A percentile compares a stretch with the other conserved stretches of the same genome.
Evolutionary conservation across 768 basidiomycete genomes (phyloP).

Genomic region (Serendipita sp.): DNA sequence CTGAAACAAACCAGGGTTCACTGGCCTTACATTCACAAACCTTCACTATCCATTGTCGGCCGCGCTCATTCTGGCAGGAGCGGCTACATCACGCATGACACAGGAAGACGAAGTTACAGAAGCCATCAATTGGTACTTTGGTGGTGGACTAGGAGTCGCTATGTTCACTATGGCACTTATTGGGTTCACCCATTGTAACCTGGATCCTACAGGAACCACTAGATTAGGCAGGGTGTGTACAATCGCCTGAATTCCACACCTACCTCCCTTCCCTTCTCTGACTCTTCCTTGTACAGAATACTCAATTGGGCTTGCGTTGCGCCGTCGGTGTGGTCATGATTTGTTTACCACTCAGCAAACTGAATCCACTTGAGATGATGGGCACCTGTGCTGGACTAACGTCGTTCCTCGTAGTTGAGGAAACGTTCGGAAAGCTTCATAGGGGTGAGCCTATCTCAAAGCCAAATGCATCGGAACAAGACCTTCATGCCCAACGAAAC

Average conservation of each 20-base stretch:
- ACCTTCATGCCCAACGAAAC: too few relatives aligned
- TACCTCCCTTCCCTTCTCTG: not conserved
- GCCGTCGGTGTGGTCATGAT: not conserved
- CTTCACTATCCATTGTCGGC: slow-evolving; percentile 17
- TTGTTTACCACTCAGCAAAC: not conserved
- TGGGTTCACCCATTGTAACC: not conserved
- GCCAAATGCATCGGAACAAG: too few relatives aligned
- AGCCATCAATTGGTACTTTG: slow-evolving; percentile 16
- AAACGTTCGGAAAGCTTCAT: not conserved
- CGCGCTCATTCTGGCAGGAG: slow-evolving; percentile 15
- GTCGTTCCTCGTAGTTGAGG: not conserved
- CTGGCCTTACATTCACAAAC: slow-evolving; percentile 9
- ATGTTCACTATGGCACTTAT: slow-evolving; percentile 11
- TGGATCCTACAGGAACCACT: not conserved
- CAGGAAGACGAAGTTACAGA: slow-evolving; percentile 9
- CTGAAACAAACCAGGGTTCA: not conserved
- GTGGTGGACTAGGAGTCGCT: slow-evolving; percentile 14
- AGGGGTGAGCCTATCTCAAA: not conserved
- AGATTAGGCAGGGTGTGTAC: not conserved
- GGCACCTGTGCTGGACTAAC: slow-evolving; percentile 4
- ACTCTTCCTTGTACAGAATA: not conserved
- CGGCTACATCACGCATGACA: slow-evolving; percentile 14
- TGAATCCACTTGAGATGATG: not conserved
- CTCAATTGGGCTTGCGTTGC: not conserved
- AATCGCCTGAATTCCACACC: not conserved